These are phyloP conservation scores for Gillenia trifoliata DNA, from an alignment of 306 rosid genomes.

Conservation along the genomic window DNA sequence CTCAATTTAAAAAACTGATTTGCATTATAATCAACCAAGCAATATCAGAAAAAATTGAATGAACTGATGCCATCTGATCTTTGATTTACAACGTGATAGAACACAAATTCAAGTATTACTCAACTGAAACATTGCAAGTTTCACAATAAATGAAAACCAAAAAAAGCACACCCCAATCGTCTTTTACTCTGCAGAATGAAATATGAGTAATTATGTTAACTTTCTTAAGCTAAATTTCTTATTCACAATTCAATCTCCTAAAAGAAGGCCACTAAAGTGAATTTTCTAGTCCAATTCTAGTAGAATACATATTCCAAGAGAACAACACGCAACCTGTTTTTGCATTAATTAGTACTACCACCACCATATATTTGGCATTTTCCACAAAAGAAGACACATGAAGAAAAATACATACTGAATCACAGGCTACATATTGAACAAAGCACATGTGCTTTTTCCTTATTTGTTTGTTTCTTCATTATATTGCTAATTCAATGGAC, in stretches of 20 bases:
- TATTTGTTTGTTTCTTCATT: neutral
- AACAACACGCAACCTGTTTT: neutral
- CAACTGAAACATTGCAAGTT: neutral
- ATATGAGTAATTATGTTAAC: neutral
- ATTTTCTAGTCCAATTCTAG: neutral
- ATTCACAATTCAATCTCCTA: neutral
- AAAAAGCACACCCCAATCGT: neutral
- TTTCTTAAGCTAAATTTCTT: neutral
- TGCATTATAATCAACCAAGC: neutral
- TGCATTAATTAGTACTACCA: neutral
- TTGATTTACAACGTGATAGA: neutral
- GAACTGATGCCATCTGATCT: neutral
- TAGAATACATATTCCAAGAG: neutral
- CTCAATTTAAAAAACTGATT: neutral
- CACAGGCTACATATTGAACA: neutral
- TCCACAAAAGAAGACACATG: neutral
- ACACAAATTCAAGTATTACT: neutral
- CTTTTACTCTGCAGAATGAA: neutral
- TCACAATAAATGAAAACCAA: slow-evolving; percentile 2
- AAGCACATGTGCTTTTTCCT: neutral
- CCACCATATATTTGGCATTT: neutral
- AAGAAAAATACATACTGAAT: neutral
- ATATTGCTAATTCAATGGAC: neutral
- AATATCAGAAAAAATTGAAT: neutral
- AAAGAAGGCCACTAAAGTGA: neutral